phyloP scores from a whole-genome alignment of 2,329 filamentous ascomycete species.

The Arthrocladium fulminans region DNA sequence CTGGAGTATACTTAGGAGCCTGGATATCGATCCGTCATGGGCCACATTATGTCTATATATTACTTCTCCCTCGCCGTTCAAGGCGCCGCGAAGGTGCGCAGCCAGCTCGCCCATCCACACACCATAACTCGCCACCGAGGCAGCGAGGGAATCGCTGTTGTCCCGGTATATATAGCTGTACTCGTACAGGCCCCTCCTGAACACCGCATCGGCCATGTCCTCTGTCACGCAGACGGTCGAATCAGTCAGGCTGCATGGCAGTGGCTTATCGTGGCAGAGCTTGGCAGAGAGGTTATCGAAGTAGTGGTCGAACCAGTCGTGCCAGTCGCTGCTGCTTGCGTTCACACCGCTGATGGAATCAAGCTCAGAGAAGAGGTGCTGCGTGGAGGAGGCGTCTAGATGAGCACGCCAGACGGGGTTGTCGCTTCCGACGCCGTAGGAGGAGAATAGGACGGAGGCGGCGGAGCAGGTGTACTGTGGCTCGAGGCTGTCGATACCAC shows the following conservation, averaged over 20 bases:
- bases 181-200: slow-evolving; percentile 69
- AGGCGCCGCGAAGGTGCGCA: slow-evolving; percentile 51
- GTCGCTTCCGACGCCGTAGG: slow-evolving; percentile 39
- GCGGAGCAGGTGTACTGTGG: slow-evolving; percentile 59
- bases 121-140: slow-evolving; percentile 55
- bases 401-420: slow-evolving; percentile 55
- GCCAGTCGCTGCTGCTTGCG: slow-evolving; percentile 50
- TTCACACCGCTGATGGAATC: slow-evolving; percentile 62
- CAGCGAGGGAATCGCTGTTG: slow-evolving; percentile 51
- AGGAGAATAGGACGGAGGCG: slow-evolving; percentile 37
- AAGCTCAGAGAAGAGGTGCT: slow-evolving; percentile 48
- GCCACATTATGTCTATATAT: slow-evolving; percentile 69
- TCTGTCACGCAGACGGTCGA: slow-evolving; percentile 55
- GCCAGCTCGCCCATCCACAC: slow-evolving; percentile 67
- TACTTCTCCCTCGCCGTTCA: slow-evolving; percentile 35
- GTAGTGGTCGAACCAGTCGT: slow-evolving; percentile 64
- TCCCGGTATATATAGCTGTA: slow-evolving; percentile 72
- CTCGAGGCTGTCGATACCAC: slow-evolving; percentile 61
- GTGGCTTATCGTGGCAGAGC: slow-evolving; percentile 63
- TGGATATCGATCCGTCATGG: slow-evolving; percentile 65
- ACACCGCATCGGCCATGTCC: slow-evolving; percentile 57
- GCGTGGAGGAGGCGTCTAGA: slow-evolving; percentile 42
- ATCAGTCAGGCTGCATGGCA: slow-evolving; percentile 54
- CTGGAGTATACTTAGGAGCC: slow-evolving; percentile 62
- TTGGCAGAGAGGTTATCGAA: slow-evolving; percentile 74